A percentile compares a stretch with the other conserved stretches of the same genome.
These are phyloP conservation scores for Zygotorulaspora mrakii DNA, from an alignment of 1,139 yeast genomes.

Conservation along the genomic window DNA sequence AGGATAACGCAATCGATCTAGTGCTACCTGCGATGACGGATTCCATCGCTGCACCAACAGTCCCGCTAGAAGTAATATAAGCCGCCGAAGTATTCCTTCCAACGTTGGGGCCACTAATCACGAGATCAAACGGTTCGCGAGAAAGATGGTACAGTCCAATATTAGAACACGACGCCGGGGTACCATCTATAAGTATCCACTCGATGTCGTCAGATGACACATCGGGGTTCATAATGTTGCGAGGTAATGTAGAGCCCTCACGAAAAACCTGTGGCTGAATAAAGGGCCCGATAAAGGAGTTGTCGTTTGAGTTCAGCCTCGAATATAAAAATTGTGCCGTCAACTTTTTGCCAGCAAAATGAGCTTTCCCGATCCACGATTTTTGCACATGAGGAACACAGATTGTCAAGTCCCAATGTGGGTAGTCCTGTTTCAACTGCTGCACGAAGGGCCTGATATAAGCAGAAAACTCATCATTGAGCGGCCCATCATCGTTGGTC, in stretches of 20 bases:
- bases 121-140: conserved; percentile 70
- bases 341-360: conserved; percentile 79
- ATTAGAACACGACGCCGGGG: conserved; percentile 95
- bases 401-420: conserved; percentile 78
- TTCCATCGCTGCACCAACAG: conserved; percentile 97
- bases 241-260: conserved; percentile 20
- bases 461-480: conserved; percentile 76
- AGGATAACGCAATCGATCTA: conserved; percentile 75
- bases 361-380: conserved; percentile 98
- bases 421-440: conserved; percentile 56
- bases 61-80: conserved; percentile 89
- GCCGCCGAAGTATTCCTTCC: conserved; percentile 92
- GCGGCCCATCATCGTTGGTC: conserved; percentile 96
- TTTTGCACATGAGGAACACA: conserved; percentile 78
- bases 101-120: conserved; percentile 90
- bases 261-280: conserved; percentile 41
- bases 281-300: conserved; percentile 68
- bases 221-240: conserved; percentile 22
- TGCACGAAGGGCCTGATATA: conserved; percentile 78
- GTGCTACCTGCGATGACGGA: conserved; percentile 71
- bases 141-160: conserved; percentile 76
- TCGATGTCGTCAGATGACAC: conserved; percentile 51
- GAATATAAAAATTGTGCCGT: conserved; percentile 62
- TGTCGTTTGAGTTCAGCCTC: conserved; percentile 46
- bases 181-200: conserved; percentile 84